Base-by-base conservation (phyloP, 73 alveolate species). In the Symbiodinium natans region DNA sequence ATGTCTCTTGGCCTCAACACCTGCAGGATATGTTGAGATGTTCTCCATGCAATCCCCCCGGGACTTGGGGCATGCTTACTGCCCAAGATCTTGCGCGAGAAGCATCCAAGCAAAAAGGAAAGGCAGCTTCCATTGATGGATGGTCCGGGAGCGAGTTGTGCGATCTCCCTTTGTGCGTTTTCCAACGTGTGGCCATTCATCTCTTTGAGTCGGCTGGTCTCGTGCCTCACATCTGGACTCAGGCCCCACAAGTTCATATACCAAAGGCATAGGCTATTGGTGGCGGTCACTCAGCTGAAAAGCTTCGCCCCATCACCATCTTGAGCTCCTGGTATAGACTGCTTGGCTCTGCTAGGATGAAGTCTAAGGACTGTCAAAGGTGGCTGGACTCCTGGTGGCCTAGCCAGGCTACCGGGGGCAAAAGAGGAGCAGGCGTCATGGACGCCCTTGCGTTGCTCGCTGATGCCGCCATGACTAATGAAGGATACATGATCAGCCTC, bases 341-440 rank as follows among this genome's bases (percentile, higher is more conserved):
- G 3, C 54, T 73, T 73, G 36, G 38, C 27, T 13, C 54, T 3
- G 4, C 38, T 2, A 9, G 52, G 52, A 33, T 85, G 25, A 4
- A 19, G 11, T 5, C 29, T 1, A 10, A 2, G 0, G 25, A 15
- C 0, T 4, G 17, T n/a, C 77, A 46, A 15, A 29, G 29, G 25
- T 85, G 93, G 93, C 10, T 85, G 4, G 15, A 29, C 2, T 9
- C 13, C 4, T 85, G 93, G 93, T 41, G 59, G 25, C 93, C 93
- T 33, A 2, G 9, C 2, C 54, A 43, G 34, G 93, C 93, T 2
- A 52, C 46, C 0, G 93, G 54, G 11, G 93, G 93, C 21, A n/a
- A 34, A 46, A 13, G 15, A 15, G 82, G 82, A 1, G 52, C 54
- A 1, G 93, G 54, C 11, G 93, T 86, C 21, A n/a, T 6, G 9